Percentiles rank a stretch among this genome's conserved stretches.
These are phyloP conservation scores for Arabidopsis arenosa DNA, from an alignment of 345 rosid species.

Conservation along the genomic window DNA sequence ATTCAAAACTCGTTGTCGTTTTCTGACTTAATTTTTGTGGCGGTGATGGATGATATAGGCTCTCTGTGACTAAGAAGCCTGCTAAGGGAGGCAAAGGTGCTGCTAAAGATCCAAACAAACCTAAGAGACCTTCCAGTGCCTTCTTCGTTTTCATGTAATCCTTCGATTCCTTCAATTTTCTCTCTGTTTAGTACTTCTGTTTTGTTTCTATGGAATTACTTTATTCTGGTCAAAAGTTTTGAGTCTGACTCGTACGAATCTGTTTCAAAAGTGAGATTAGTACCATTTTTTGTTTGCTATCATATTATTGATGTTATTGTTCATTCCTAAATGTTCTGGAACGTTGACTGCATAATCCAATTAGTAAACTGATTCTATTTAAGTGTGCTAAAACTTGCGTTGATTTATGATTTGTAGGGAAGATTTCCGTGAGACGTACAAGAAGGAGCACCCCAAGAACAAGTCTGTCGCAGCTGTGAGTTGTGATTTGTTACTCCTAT, in stretches of 20 bases:
- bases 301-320: not conserved
- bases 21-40: constrained; percentile 15
- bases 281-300: not conserved
- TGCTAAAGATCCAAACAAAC: constrained; percentile 73
- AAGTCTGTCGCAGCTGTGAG: constrained; percentile 95
- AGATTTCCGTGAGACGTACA: constrained; percentile 83
- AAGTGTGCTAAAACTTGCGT: not conserved
- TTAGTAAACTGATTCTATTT: not conserved
- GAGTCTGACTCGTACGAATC: not conserved
- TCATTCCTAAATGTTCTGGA: not conserved
- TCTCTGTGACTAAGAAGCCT: constrained; percentile 79
- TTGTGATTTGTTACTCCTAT: not conserved
- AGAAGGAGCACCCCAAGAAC: constrained; percentile 92
- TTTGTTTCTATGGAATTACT: not conserved
- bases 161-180: not conserved
- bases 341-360: not conserved
- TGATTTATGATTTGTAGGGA: constrained; percentile 59
- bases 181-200: not conserved
- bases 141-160: constrained; percentile 91
- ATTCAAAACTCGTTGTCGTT: not conserved
- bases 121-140: constrained; percentile 77
- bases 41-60: constrained; percentile 50
- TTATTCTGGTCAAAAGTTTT: constrained; percentile 10
- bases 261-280: constrained; percentile 25
- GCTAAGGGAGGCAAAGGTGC: constrained; percentile 56